Conservation (phyloP, 371 early-diverging fungal genomes). For the Actinomucor elegans region DNA sequence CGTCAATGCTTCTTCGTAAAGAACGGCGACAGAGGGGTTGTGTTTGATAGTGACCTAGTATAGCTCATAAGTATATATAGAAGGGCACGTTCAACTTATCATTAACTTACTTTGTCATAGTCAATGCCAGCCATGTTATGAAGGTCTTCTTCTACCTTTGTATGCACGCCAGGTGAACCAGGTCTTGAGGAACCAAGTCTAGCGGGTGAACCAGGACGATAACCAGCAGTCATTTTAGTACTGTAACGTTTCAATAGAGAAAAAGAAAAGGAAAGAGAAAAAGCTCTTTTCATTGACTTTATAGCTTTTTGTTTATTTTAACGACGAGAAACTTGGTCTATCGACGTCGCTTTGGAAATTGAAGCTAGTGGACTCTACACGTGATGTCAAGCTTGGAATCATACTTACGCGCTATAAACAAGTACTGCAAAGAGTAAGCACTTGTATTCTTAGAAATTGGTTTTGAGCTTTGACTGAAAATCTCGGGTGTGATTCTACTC, state of each 20-base stretch:
- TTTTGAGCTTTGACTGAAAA: too few species aligned
- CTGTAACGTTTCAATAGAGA: not conserved
- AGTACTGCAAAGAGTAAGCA: too few species aligned
- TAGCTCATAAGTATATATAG: not conserved
- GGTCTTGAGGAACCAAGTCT: constrained; percentile 35
- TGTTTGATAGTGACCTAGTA: constrained; percentile 61
- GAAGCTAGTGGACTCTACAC: too few species aligned
- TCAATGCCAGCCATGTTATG: constrained; percentile 52
- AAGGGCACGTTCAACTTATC: too few species aligned
- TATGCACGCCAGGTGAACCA: constrained; percentile 32
- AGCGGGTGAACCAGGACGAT: constrained; percentile 21
- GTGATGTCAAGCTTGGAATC: too few species aligned
- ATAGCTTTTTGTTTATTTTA: too few species aligned
- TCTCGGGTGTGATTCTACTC: too few species aligned
- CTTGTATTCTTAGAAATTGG: too few species aligned
- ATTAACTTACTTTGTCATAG: constrained; percentile 42
- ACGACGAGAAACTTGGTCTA: too few species aligned
- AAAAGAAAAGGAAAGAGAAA: not conserved
- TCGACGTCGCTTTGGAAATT: too few species aligned
- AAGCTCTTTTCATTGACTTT: not conserved
- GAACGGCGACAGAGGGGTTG: constrained; percentile 76
- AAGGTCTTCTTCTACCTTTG: constrained; percentile 54
- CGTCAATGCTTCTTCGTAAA: constrained; percentile 93
- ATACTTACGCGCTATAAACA: too few species aligned
- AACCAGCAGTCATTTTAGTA: constrained; percentile 18